Base-by-base conservation (phyloP, 345 rosid species). In the Alliaria petiolata region DNA sequence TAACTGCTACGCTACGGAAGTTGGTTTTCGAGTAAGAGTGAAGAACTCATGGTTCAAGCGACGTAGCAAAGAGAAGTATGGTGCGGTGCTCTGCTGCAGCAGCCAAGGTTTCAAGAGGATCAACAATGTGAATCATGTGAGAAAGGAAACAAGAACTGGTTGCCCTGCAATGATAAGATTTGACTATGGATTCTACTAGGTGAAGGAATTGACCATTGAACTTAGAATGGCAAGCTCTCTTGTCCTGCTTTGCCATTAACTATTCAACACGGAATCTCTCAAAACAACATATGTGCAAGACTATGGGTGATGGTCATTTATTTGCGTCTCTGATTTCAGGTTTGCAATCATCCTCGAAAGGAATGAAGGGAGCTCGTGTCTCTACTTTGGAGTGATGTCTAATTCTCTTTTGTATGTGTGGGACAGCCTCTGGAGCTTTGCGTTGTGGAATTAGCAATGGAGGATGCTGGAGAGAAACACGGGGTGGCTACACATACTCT, bases 271-370 rank as follows among this genome's bases (percentile, higher is more conserved):
- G 44, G 62, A 50, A 31, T 34, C 62, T 65, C 42, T 58, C 49
- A 26, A n/a, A 57, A 26, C 43, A 33, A 35, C 19, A 12, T 45
- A 43, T 50, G 59, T 65, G 61, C 43, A 57, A 54, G 42, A 39
- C 15, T 38, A 31, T 60, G 50, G 62, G 72, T 60, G 51, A 71
- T 70, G 40, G 36, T 58, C 58, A 20, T 33, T 13, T 50, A 46
- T 63, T 46, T 69, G n/a, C 65, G 63, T 67, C 49, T 70, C 31
- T 67, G 14, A 72, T 78, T 62, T 66, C 70, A 95, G 99, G 99
- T 95, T 42, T 95, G 99, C 78, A 95, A 95, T 81, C 99, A 95
- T 81, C 99, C 99, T 95, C 65, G 99, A 95, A 78, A 86, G 99
- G 78, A 95, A 95, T 74, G 99, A 95, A 82, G 99, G 99, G 79